Conservation (phyloP, 164 flowering plant species). For the Piper betle region DNA sequence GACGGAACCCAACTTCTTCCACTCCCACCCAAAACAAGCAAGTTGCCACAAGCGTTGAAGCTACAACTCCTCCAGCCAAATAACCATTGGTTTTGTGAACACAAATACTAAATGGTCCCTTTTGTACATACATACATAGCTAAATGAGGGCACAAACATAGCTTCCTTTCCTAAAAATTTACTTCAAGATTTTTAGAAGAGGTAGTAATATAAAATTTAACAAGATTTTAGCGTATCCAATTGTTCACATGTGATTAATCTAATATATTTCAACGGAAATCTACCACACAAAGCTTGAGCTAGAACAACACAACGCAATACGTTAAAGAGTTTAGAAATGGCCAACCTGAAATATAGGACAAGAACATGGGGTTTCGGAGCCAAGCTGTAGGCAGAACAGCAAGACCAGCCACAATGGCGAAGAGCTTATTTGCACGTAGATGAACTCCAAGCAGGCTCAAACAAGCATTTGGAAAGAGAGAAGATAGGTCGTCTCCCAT, state of each 20-base stretch:
- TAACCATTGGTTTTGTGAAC: too few relatives aligned
- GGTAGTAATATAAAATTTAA: too few relatives aligned
- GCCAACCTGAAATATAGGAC: conserved; percentile 58
- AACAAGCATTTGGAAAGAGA: conserved; percentile 32
- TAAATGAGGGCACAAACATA: too few relatives aligned
- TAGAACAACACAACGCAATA: too few relatives aligned
- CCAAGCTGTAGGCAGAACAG: conserved; percentile 65
- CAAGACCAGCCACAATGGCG: conserved; percentile 26
- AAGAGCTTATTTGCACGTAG: conserved; percentile 28
- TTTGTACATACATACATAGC: too few relatives aligned
- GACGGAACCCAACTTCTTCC: conserved; percentile 44
- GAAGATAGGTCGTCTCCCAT: conserved; percentile 49
- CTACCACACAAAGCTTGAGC: too few relatives aligned
- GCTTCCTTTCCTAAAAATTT: too few relatives aligned
- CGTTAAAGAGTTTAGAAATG: not conserved
- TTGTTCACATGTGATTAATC: too few relatives aligned
- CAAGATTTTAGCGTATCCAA: too few relatives aligned
- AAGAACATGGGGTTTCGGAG: conserved; percentile 53
- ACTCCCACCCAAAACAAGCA: conserved; percentile 69
- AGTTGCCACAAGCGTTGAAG: conserved; percentile 33
- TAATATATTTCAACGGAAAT: too few relatives aligned
- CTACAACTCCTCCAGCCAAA: conserved; percentile 67
- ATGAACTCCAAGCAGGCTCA: conserved; percentile 27
- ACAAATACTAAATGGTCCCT: too few relatives aligned
- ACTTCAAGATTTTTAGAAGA: too few relatives aligned